phyloP scores from a whole-genome alignment of 768 basidiomycete genomes.

The Dacryopinax spathularia region DNA sequence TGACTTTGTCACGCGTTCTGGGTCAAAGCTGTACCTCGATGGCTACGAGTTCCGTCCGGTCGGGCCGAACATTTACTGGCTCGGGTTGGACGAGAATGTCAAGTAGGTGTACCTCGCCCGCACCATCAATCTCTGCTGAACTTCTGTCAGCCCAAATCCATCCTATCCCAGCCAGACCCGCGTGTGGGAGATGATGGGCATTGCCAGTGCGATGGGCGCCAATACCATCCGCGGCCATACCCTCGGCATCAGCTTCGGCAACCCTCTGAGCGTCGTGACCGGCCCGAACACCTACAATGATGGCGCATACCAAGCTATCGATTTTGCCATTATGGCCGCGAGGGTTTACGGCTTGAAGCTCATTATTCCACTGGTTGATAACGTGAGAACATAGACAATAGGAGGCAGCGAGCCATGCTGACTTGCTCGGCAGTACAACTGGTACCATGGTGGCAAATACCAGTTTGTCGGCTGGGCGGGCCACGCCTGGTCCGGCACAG shows the following conservation, averaged over 20 bases:
- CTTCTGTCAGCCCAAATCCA: constrained; percentile 10
- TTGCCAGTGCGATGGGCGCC: constrained; percentile 15
- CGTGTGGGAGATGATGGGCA: constrained; percentile 19
- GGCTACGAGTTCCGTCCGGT: constrained; percentile 12
- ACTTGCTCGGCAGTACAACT: constrained; percentile 12
- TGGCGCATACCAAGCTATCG: constrained; percentile 12
- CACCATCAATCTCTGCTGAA: not conserved
- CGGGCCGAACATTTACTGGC: constrained; percentile 8
- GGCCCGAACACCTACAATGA: not conserved
- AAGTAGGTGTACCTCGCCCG: constrained; percentile 1
- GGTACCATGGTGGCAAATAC: constrained; percentile 16
- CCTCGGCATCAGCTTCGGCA: constrained; percentile 13
- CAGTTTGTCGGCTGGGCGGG: constrained; percentile 13
- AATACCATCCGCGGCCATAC: constrained; percentile 16
- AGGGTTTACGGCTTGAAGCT: constrained; percentile 14
- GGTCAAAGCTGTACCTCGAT: constrained; percentile 10
- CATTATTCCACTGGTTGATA: constrained; percentile 15
- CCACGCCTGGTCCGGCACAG: not conserved
- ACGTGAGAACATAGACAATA: no score
- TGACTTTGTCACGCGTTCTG: constrained; percentile 12
- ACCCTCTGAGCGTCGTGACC: not conserved
- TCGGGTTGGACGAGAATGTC: constrained; percentile 24
- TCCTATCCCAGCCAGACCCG: constrained; percentile 18
- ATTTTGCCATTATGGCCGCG: constrained; percentile 15
- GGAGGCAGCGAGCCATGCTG: no score